Base-by-base conservation (phyloP, 1,139 yeast species). In the Yamadazyma mexicana region DNA sequence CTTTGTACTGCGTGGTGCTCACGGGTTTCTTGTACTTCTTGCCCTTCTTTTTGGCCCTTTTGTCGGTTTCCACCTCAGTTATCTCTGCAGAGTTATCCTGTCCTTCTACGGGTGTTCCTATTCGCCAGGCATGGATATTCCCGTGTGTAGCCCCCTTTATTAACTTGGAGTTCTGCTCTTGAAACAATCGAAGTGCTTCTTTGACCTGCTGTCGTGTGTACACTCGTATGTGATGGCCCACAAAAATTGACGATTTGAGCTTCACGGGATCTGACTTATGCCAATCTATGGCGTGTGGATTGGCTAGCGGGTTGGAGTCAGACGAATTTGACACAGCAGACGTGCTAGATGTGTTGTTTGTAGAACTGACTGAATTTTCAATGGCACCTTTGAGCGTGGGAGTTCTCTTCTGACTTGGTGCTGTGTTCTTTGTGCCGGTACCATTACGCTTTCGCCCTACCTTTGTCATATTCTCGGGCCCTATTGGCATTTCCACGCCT, bases 61-160 rank as follows among this genome's bases (percentile, higher is more conserved):
- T 12, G 10, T 4, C 8, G 16, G 18, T 20, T 10, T 7, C 25
- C 34, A 20, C 10, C 15, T 20, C 23, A n/a, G n/a, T n/a, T n/a
- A n/a, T n/a, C n/a, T n/a, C n/a, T n/a, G 8, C 22, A 20, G 22
- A 20, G 22, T 5, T 8, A 6, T 20, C 8, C 22, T 20, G 22
- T 20, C 22, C n/a, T n/a, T 27, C 17, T 17, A 4, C 15, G 32
- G 29, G 16, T 15, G 42, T 45, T 1, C 75, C 79, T 0, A 75
- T 69, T 52, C 83, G 66, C 87, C 87, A 84, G 0, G 89, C 91
- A 42, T 72, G 67, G 66, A 84, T 84, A 39, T 75, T 73, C 5
- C 82, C 85, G 56, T 84, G 92, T 6, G 81, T 62, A 0, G 91
- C 83, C 40, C 72, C 73, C 23, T 62, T 61, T 0, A 75, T 51